A percentile compares a stretch with the other conserved stretches of the same genome.
These are phyloP conservation scores for Leucocoprinus birnbaumii DNA, from an alignment of 768 basidiomycete species.

Conservation along the genomic window DNA sequence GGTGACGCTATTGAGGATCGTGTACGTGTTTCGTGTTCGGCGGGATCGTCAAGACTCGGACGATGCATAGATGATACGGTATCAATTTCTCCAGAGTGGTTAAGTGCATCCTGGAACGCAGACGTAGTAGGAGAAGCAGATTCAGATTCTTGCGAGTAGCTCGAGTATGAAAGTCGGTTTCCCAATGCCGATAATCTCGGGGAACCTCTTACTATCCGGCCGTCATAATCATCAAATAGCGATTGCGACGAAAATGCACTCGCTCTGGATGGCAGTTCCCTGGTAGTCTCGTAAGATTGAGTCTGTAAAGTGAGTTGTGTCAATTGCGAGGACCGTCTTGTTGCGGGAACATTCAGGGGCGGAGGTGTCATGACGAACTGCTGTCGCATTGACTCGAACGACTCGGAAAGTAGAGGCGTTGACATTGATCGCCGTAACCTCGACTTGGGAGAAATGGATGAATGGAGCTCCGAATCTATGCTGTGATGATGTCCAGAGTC, in stretches of 20 bases:
- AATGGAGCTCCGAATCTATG: slow-evolving; percentile 3
- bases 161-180: slow-evolving; percentile 57
- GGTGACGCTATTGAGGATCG: slow-evolving; percentile 45
- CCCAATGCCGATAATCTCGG: slow-evolving; percentile 47
- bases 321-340: slow-evolving; percentile 22
- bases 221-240: slow-evolving; percentile 29
- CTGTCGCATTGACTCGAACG: slow-evolving; percentile 27
- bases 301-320: slow-evolving; percentile 18
- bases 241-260: slow-evolving; percentile 26
- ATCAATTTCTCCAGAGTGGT: slow-evolving; percentile 19
- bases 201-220: slow-evolving; percentile 40
- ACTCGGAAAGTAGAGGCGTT: slow-evolving; percentile 49
- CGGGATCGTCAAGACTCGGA: slow-evolving; percentile 2
- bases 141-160: slow-evolving; percentile 64
- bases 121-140: slow-evolving; percentile 67
- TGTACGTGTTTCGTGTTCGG: slow-evolving; percentile 9
- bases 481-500: slow-evolving; percentile 32
- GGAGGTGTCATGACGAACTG: slow-evolving; percentile 40
- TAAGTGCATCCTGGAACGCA: slow-evolving; percentile 70
- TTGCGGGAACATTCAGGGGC: slow-evolving; percentile 26
- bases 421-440: slow-evolving; percentile 48
- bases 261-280: slow-evolving; percentile 17
- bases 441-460: slow-evolving; percentile 14
- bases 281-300: slow-evolving; percentile 25
- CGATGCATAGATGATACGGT: slow-evolving; percentile 22